These are phyloP conservation scores for Ceratobasidium sp. DNA, from an alignment of 1,284 basidiomycete species.

Conservation along the genomic window DNA sequence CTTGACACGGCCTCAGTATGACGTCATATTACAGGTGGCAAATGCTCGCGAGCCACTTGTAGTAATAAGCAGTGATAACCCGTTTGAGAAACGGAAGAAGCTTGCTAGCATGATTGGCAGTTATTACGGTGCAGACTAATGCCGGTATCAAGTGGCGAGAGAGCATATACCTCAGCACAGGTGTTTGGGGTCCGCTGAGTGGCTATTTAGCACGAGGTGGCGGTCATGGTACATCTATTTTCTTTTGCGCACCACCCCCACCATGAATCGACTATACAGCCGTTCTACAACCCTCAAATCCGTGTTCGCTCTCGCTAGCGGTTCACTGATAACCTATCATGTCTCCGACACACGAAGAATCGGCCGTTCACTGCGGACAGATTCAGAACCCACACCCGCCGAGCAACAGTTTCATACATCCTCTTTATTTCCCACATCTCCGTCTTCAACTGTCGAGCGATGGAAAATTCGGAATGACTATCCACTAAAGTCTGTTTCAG, in stretches of 20 bases:
- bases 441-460: not conserved
- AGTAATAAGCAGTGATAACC: too few relatives aligned
- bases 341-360: not conserved
- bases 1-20: too few relatives aligned
- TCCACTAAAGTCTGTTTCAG: not conserved
- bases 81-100: too few relatives aligned
- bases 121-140: too few relatives aligned
- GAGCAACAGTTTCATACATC: slow-evolving; percentile 23
- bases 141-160: not conserved
- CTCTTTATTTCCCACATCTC: not conserved
- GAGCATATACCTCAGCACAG: not conserved
- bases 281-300: slow-evolving; percentile 5
- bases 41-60: too few relatives aligned
- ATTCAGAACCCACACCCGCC: not conserved
- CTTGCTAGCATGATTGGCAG: too few relatives aligned
- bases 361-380: not conserved
- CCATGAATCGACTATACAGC: slow-evolving; percentile 3
- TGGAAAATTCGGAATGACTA: slow-evolving; percentile 20
- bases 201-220: slow-evolving; percentile 12
- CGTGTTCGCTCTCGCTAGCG: not conserved
- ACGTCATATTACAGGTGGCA: too few relatives aligned
- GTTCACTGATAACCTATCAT: slow-evolving; percentile 16
- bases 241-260: not conserved
- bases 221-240: not conserved
- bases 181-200: not conserved